Evolutionary conservation across 2,329 filamentous ascomycete species (phyloP), one percentile per base, ranked within the genome.

Genomic region (Epichloe typhina): DNA sequence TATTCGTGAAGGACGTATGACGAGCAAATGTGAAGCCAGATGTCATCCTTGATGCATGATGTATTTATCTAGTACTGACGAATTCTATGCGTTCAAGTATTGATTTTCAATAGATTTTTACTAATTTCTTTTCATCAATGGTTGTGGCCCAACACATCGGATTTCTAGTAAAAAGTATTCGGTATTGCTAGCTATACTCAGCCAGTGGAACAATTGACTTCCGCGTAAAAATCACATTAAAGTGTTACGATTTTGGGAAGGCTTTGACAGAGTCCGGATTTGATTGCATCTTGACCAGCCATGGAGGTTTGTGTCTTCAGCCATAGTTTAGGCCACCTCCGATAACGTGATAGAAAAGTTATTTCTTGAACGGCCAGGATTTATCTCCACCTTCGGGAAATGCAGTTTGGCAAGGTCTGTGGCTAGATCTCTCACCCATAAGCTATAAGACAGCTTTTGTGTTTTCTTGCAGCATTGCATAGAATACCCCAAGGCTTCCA

Each of bases 261-360:
- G 3, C 5, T 21, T 9, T 47, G 45, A 38, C 13, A 13, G 5
- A 17, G 4, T 12, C 45, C 17, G 35, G 11, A 21, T n/a, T 35
- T 40, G n/a, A 37, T 9, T 21, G 38, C n/a, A 19, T 12, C 45
- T 23, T 5, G 19, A n/a, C 3, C 11, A 35, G 5, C 19, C 19
- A 46, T 38, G 19, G 17, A 38, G 33, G 13, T 21, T 35, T 31
- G 9, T 23, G 31, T 11, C n/a, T 37, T 35, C 23, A 23, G 35
- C 53, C 48, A 43, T 52, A 55, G 41, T 51, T 15, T 31, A 17
- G 33, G 38, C 17, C n/a, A 41, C 13, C 17, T 45, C 12, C 35
- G 44, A 71, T 53, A 95, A 65, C 15, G 88, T 77, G 58, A 97
- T 82, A 13, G 86, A 82, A 66, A 97, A 98, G 62, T 98, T 97